phyloP scores from a whole-genome alignment of 2,329 filamentous ascomycete genomes.

The Neopestalotiopsis sp. region DNA sequence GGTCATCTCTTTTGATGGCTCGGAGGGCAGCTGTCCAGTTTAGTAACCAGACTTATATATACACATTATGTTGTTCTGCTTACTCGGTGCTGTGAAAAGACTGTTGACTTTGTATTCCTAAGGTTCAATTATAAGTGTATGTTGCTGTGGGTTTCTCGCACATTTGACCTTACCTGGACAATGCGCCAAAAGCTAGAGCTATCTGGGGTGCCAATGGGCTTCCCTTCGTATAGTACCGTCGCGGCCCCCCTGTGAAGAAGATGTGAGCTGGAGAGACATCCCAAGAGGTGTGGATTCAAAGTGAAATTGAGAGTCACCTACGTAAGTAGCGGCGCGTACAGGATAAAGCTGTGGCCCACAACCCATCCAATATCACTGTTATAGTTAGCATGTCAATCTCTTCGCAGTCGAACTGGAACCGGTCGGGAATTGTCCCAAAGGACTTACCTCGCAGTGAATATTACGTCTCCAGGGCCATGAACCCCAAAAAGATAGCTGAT shows the following conservation, averaged over 20 bases:
- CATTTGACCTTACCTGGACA: conserved; percentile 51
- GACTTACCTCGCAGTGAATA: conserved; percentile 52
- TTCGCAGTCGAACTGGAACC: no score
- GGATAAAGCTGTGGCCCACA: conserved; percentile 83
- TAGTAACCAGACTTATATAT: background rate
- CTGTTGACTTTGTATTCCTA: conserved; percentile 80
- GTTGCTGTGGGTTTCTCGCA: background rate
- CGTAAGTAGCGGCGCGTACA: conserved; percentile 85
- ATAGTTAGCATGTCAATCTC: background rate
- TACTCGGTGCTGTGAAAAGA: conserved; percentile 82
- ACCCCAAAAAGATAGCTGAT: conserved; percentile 85
- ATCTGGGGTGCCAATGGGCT: conserved; percentile 46
- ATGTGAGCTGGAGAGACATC: background rate
- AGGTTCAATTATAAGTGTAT: background rate
- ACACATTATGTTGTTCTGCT: conserved; percentile 17
- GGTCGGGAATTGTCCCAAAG: background rate
- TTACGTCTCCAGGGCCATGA: conserved; percentile 80
- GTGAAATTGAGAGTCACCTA: background rate
- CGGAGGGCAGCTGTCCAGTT: conserved; percentile 67
- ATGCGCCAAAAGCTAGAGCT: conserved; percentile 89
- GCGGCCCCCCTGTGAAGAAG: conserved; percentile 65
- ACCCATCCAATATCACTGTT: conserved; percentile 85
- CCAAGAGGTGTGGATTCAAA: no score
- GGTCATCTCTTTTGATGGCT: conserved; percentile 86
- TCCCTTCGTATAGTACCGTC: conserved; percentile 85